Evolutionary conservation across 139 green algal genomes (phyloP).

Genomic region (Pleodorina starrii): DNA sequence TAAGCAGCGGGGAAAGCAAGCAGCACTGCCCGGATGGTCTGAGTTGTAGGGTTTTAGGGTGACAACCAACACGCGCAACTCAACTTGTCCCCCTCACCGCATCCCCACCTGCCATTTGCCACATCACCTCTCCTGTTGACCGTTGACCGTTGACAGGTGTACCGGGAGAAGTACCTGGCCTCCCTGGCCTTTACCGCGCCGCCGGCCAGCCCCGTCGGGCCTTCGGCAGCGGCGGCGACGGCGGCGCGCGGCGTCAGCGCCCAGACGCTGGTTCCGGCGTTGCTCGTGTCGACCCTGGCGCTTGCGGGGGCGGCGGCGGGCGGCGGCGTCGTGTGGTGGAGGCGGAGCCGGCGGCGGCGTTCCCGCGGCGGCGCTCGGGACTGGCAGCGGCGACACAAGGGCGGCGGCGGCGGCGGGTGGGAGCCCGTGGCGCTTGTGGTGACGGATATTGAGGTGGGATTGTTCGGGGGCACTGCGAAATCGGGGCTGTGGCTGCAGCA

Average conservation of each 20-base stretch:
- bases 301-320: neutral
- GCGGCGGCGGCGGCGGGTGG: neutral
- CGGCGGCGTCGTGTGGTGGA: neutral
- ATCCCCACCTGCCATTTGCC: too few relatives aligned
- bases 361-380: neutral
- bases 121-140: too few relatives aligned
- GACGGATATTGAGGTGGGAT: slow-evolving; percentile 13
- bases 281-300: neutral
- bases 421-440: slow-evolving; percentile 9
- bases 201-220: neutral
- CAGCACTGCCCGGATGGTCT: too few relatives aligned
- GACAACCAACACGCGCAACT: too few relatives aligned
- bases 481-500: too few relatives aligned
- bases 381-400: neutral
- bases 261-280: neutral
- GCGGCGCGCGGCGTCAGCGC: neutral
- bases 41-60: too few relatives aligned
- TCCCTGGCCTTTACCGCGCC: neutral
- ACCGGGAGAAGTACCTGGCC: slow-evolving; percentile 15
- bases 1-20: too few relatives aligned
- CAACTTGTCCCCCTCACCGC: too few relatives aligned
- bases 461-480: too few relatives aligned
- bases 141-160: neutral
- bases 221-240: neutral
- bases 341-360: neutral